Evolutionary conservation across 2,329 filamentous ascomycete species (phyloP), one percentile per base, ranked within the genome.

Genomic region (Colletotrichum sp.): DNA sequence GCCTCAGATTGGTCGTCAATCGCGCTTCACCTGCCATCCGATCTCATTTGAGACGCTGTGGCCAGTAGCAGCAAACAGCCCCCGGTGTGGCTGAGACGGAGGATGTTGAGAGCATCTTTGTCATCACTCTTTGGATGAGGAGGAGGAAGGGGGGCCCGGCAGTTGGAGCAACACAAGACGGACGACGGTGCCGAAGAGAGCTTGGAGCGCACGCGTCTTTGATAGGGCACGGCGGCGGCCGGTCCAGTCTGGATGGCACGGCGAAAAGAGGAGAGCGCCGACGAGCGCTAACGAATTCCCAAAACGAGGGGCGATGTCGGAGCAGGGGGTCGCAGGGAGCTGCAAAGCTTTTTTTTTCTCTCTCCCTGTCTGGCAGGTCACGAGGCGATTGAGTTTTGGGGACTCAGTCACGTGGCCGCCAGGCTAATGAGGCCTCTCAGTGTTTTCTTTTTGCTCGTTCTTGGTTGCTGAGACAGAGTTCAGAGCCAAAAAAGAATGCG

Each of bases 291-390:
- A 61, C 13, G 26, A 52, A 36, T 71, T 62, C 61, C 48, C 13
- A 59, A 58, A 58, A 21, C 12, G 58, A 73, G n/a, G 32, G 43
- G 72, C 72, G 68, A 72, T 74, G 69, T 72, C 69, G 72, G 72
- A 74, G 38, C 61, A 55, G 38, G 72, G 61, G 24, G 14, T 14
- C 30, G 66, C 34, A 59, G 58, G 24, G 34, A 59, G 52, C 16
- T 43, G 66, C 52, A 69, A 61, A 69, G 66, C 32, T 69, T 59
- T 61, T 69, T 59, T 24, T 52, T 7, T 7, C 5, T 2, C 38
- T n/a, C n/a, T 14, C 21, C 10, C 10, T 21, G 4, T 30, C 52
- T 55, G 63, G 10, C 18, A 24, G 36, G 48, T 72, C 72, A 72
- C 69, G 69, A 66, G 72, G 34, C 8, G 14, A 34, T 48, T 34